Conservation (phyloP, 768 basidiomycete genomes). For the Tricholoma sp. region DNA sequence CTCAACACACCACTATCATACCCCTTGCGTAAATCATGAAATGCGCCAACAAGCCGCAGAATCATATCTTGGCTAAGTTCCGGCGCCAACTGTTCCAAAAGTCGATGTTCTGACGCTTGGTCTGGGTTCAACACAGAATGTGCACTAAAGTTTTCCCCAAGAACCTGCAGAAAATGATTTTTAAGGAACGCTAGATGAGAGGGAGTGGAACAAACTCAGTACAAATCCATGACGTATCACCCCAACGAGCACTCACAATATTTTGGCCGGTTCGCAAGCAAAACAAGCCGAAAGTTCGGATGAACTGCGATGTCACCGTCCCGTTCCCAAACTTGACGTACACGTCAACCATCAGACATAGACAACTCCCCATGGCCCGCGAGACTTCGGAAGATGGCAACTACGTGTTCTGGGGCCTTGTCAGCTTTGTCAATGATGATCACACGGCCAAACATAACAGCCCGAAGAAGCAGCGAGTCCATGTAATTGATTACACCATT, state of each 20-base stretch:
- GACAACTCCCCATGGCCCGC: constrained; percentile 62
- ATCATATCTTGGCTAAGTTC: constrained; percentile 51
- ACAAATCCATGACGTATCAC: not conserved
- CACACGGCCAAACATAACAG: constrained; percentile 54
- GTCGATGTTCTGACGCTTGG: constrained; percentile 54
- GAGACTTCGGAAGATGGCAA: constrained; percentile 65
- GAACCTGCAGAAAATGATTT: constrained; percentile 68
- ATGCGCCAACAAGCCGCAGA: constrained; percentile 53
- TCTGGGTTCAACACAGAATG: constrained; percentile 67
- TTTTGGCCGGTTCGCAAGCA: constrained; percentile 64
- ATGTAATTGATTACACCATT: constrained; percentile 53
- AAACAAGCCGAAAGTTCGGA: constrained; percentile 56
- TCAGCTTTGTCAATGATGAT: constrained; percentile 71
- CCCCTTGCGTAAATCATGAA: constrained; percentile 55
- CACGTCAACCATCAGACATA: constrained; percentile 57
- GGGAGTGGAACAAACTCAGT: not conserved
- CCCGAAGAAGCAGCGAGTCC: constrained; percentile 63
- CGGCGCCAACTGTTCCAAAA: constrained; percentile 58
- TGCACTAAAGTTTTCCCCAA: constrained; percentile 64
- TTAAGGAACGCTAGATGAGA: constrained; percentile 56
- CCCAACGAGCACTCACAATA: constrained; percentile 45
- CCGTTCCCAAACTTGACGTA: constrained; percentile 39
- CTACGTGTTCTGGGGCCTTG: constrained; percentile 70
- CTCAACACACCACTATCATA: constrained; percentile 53
- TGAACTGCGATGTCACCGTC: constrained; percentile 56